These are phyloP conservation scores for Gracilariopsis chorda DNA, from an alignment of 23 red algal genomes.

Conservation along the genomic window DNA sequence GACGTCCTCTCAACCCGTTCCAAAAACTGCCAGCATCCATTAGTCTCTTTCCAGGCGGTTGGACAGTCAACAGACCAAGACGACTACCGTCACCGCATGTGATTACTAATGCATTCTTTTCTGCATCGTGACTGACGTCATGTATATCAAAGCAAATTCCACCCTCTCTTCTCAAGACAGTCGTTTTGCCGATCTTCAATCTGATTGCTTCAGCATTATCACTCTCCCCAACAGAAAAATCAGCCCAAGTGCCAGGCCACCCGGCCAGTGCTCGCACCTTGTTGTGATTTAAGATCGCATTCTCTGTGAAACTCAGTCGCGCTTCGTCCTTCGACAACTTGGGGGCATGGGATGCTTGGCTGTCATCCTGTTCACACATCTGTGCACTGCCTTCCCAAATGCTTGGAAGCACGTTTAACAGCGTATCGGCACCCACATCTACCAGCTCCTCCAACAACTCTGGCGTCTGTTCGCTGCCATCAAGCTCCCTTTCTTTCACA, in stretches of 20 bases:
- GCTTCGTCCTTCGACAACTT: constrained; percentile 82
- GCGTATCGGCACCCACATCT: constrained; percentile 52
- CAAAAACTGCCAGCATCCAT: constrained; percentile 83
- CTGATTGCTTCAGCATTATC: constrained; percentile 22
- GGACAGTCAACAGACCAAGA: constrained; percentile 69
- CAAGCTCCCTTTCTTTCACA: constrained; percentile 16
- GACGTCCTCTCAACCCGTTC: constrained; percentile 79
- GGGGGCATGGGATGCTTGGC: constrained; percentile 69
- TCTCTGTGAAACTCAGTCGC: constrained; percentile 83
- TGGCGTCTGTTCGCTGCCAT: constrained; percentile 81
- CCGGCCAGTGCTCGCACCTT: constrained; percentile 87
- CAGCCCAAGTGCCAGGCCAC: constrained; percentile 85
- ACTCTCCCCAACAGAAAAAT: constrained; percentile 45
- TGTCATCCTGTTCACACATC: constrained; percentile 54
- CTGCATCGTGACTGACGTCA: constrained; percentile 48
- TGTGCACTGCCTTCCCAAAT: constrained; percentile 39
- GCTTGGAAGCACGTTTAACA: constrained; percentile 58
- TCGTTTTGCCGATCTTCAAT: constrained; percentile 77
- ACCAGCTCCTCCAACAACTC: constrained; percentile 79
- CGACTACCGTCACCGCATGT: constrained; percentile 91
- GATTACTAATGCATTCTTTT: constrained; percentile 48
- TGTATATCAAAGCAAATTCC: constrained; percentile 84
- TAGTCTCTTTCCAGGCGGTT: constrained; percentile 82
- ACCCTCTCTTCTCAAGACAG: constrained; percentile 58
- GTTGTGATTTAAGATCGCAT: constrained; percentile 83